A percentile compares a stretch with the other conserved stretches of the same genome.
Evolutionary conservation across 495 filamentous ascomycete genomes (phyloP).

Genomic region (Xylaria bambusicola): DNA sequence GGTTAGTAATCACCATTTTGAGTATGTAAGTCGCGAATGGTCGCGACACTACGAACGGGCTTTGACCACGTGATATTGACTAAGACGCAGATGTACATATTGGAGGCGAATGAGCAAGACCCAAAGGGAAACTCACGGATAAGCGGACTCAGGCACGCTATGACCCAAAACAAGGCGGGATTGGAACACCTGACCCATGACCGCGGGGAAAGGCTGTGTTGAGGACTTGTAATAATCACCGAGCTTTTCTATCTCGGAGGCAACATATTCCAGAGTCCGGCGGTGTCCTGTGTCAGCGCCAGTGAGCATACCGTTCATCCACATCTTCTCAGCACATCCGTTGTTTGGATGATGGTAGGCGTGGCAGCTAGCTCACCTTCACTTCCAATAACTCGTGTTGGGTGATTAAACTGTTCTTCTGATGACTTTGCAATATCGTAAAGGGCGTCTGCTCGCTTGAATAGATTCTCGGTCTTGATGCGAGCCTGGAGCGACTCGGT

Average conservation of each 20-base stretch:
- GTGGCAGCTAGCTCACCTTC: slow-evolving; percentile 43
- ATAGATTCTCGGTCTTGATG: slow-evolving; percentile 55
- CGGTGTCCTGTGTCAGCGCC: slow-evolving; percentile 51
- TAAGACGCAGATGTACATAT: too few species aligned
- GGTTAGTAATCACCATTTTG: too few species aligned
- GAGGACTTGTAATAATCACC: slow-evolving; percentile 60
- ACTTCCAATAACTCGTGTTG: slow-evolving; percentile 66
- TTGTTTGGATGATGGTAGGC: neutral
- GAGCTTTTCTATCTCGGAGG: slow-evolving; percentile 48
- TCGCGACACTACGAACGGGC: too few species aligned
- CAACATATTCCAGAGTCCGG: slow-evolving; percentile 62
- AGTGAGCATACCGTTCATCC: neutral
- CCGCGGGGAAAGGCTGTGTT: slow-evolving; percentile 61
- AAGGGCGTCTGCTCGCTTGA: slow-evolving; percentile 55
- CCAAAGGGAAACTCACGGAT: slow-evolving; percentile 21
- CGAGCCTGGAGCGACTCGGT: slow-evolving; percentile 54
- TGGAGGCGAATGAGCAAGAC: too few species aligned
- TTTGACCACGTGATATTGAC: too few species aligned
- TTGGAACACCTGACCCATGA: slow-evolving; percentile 59
- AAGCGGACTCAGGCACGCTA: slow-evolving; percentile 50
- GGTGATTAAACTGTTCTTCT: slow-evolving; percentile 58
- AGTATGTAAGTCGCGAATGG: too few species aligned
- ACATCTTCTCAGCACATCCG: too few species aligned
- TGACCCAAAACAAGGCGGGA: slow-evolving; percentile 58
- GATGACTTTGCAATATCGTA: slow-evolving; percentile 57